Conservation (phyloP, 2,329 filamentous ascomycete genomes). For the Scedosporium aurantiacum region DNA sequence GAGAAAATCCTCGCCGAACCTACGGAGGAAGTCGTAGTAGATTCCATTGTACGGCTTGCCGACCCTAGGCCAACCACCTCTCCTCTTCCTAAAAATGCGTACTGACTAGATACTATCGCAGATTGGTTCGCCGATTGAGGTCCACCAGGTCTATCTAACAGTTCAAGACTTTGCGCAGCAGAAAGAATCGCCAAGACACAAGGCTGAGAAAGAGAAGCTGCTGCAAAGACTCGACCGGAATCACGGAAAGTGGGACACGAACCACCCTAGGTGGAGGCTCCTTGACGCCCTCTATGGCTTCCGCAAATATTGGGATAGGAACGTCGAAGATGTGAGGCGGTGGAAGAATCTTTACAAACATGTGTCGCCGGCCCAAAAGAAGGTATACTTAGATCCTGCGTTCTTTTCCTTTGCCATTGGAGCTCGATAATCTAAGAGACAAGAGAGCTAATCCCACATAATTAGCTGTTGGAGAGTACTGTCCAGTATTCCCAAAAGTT, state of each 20-base stretch:
- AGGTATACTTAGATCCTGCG: slow-evolving; percentile 10
- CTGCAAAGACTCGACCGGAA: slow-evolving; percentile 17
- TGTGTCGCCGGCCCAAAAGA: slow-evolving; percentile 23
- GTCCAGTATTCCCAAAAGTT: slow-evolving; percentile 47
- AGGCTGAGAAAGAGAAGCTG: slow-evolving; percentile 19
- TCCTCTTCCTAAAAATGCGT: not conserved
- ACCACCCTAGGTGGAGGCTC: slow-evolving; percentile 27
- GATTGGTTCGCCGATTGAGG: slow-evolving; percentile 11
- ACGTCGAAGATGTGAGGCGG: slow-evolving; percentile 24
- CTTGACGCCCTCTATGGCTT: slow-evolving; percentile 29
- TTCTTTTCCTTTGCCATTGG: not conserved
- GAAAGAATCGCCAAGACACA: slow-evolving; percentile 16
- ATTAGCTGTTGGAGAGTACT: slow-evolving; percentile 40
- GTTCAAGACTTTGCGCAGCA: slow-evolving; percentile 14
- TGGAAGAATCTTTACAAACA: slow-evolving; percentile 24
- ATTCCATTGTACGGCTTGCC: not conserved
- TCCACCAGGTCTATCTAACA: slow-evolving; percentile 17
- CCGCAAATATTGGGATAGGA: slow-evolving; percentile 20
- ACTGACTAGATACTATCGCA: not conserved
- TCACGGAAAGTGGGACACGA: slow-evolving; percentile 20
- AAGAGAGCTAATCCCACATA: not conserved
- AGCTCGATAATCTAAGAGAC: not conserved
- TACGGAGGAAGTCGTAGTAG: not conserved
- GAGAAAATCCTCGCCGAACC: not conserved
- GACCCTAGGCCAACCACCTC: not conserved